Evolutionary conservation across 192 early-diverging fungal genomes (phyloP), one percentile per base, ranked within the genome.

Genomic region (Spizellomyces sp.): DNA sequence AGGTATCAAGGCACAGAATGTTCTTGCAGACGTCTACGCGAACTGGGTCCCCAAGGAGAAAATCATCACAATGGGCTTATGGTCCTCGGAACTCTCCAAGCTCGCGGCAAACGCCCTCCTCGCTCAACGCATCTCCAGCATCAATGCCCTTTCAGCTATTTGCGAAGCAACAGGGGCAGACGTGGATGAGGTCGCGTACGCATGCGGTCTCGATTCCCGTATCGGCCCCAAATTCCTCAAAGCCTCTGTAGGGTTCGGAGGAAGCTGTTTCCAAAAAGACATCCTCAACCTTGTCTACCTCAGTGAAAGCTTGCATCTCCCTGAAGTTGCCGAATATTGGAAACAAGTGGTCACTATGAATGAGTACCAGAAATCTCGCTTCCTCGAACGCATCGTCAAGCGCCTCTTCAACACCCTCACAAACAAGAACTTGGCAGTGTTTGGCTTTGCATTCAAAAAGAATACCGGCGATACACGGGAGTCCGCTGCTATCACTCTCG

Each of bases 31-130:
- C 36, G 81, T 97, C n/a, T 97, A 97, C 75, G 83, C 86, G 43
- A 80, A 87, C 75, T 97, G 95, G 95, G 90, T 97, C 6, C 91
- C 93, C 19, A 54, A 70, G 19, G 90, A 94, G 45, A 84, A 88
- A 44, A 94, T 97, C 67, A 89, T 98, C 64, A 95, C 94, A 21
- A 95, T 92, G 78, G 91, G 90, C 60, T 75, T 95, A 62, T 98
- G 95, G 95, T 95, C 94, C n/a, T 92, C 93, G 4, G 95, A 98
- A 78, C 82, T 98, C 45, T 89, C 92, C 66, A 98, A 98, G 83
- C 84, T 98, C 67, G 93, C 95, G 14, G 89, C 95, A 19, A 97
- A 97, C 78, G 95, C 95, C 17, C 78, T 97, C 50, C 85, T 97
- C 54, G 95, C 95, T 5, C 95, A 97, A 84, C 90, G 95, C 71